Percentiles rank a stretch among this genome's conserved stretches.
Conservation (phyloP, 129 eudicot genomes). For the Artemisia annua region DNA sequence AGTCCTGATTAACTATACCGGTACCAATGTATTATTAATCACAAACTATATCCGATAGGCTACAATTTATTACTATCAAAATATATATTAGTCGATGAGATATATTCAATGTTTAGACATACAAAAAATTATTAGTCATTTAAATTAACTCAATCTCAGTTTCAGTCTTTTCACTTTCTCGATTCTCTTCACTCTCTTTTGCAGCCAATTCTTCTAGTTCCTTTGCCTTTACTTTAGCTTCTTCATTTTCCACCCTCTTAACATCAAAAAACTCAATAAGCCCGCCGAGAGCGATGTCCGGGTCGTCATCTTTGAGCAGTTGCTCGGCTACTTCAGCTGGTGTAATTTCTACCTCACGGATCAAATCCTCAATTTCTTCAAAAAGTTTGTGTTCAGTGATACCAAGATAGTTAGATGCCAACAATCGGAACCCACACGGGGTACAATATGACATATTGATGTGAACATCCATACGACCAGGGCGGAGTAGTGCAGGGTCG, state of each 20-base stretch:
- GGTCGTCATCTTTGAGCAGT: constrained; percentile 11
- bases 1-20: not conserved
- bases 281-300: constrained; percentile 14
- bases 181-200: not conserved
- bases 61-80: too few species aligned
- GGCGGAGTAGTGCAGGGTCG: constrained; percentile 28
- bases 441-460: constrained; percentile 30
- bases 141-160: too few species aligned
- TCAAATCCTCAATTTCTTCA: constrained; percentile 20
- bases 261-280: constrained; percentile 14
- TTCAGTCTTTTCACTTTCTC: too few species aligned
- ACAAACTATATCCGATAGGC: too few species aligned
- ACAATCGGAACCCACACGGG: constrained; percentile 17
- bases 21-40: not conserved
- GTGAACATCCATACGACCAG: constrained; percentile 32
- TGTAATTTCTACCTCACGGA: constrained; percentile 18
- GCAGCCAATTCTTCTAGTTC: constrained; percentile 12
- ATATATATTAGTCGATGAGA: too few species aligned
- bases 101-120: too few species aligned
- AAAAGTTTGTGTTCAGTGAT: constrained; percentile 16
- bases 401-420: constrained; percentile 26
- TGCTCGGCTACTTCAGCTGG: constrained; percentile 23
- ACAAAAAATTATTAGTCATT: too few species aligned
- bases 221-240: constrained; percentile 1
- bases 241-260: not conserved